Conservation (phyloP, 495 filamentous ascomycete species). For the Aspergillus nidulans region DNA sequence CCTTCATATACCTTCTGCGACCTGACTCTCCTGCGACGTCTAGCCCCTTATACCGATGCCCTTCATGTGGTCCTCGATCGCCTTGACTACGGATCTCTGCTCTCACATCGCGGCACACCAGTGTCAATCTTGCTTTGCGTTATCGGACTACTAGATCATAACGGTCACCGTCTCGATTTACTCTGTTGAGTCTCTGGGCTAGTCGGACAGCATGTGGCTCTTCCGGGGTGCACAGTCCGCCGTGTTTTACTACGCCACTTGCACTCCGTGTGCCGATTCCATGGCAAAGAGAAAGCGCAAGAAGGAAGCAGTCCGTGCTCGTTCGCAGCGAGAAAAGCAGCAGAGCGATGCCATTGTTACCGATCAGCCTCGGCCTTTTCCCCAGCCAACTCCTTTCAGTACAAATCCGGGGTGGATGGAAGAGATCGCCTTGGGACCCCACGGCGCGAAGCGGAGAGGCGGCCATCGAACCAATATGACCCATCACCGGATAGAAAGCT, state of each 20-base stretch:
- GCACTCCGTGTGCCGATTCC: conserved; percentile 70
- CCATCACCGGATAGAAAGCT: conserved; percentile 44
- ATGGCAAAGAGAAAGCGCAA: conserved; percentile 59
- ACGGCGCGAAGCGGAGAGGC: conserved; percentile 56
- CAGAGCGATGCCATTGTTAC: conserved; percentile 45
- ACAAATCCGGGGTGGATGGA: conserved; percentile 85
- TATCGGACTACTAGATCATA: background rate
- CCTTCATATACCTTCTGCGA: conserved; percentile 14
- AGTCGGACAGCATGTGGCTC: conserved; percentile 45
- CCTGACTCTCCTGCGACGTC: background rate
- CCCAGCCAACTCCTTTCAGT: conserved; percentile 73
- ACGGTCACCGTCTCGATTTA: background rate
- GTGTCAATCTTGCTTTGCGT: conserved; percentile 26
- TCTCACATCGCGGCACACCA: conserved; percentile 21
- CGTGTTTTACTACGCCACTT: conserved; percentile 80
- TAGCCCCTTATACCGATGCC: conserved; percentile 21
- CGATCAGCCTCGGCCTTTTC: conserved; percentile 67
- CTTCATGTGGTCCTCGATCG: conserved; percentile 38
- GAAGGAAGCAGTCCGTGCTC: conserved; percentile 57
- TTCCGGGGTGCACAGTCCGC: conserved; percentile 67
- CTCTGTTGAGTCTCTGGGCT: background rate
- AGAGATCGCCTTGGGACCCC: conserved; percentile 76
- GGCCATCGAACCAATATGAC: conserved; percentile 31
- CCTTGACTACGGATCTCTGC: conserved; percentile 22
- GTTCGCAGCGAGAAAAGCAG: conserved; percentile 55